Conservation (phyloP, 2,329 filamentous ascomycete genomes). For the Zasmidium citrigriseum region DNA sequence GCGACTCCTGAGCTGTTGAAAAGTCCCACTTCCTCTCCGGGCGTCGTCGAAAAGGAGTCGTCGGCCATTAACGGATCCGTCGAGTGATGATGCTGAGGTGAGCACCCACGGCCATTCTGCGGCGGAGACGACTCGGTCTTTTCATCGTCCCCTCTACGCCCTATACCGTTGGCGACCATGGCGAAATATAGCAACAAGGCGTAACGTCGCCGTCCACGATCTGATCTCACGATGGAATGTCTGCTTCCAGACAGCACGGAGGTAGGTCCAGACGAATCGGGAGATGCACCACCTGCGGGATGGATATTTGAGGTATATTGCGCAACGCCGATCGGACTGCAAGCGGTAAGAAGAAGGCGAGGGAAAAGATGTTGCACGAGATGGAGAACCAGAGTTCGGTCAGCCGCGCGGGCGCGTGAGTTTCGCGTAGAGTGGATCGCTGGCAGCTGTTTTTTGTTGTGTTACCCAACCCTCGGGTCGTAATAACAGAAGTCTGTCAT, state of each 20-base stretch:
- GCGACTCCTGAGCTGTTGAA: constrained; percentile 31
- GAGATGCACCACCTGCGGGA: background rate
- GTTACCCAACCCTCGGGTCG: too few relatives aligned
- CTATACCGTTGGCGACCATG: background rate
- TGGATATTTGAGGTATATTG: background rate
- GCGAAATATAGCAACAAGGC: background rate
- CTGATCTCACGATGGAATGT: background rate
- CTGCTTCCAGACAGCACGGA: background rate
- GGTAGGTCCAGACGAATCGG: constrained; percentile 4
- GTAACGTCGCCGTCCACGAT: background rate
- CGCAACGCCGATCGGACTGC: background rate
- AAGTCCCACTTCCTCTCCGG: background rate
- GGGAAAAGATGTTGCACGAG: background rate
- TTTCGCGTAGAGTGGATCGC: background rate
- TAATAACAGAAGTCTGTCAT: background rate
- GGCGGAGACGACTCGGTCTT: background rate
- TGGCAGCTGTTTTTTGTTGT: background rate
- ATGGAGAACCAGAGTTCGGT: background rate
- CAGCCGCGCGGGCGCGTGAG: background rate
- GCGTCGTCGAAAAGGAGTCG: background rate
- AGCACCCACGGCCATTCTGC: background rate
- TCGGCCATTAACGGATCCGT: background rate
- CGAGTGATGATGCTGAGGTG: background rate
- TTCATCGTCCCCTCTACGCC: background rate
- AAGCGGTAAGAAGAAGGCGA: background rate